Evolutionary conservation across 192 early-diverging fungal genomes (phyloP), one percentile per base, ranked within the genome.

Genomic region (Linnemannia zychae): DNA sequence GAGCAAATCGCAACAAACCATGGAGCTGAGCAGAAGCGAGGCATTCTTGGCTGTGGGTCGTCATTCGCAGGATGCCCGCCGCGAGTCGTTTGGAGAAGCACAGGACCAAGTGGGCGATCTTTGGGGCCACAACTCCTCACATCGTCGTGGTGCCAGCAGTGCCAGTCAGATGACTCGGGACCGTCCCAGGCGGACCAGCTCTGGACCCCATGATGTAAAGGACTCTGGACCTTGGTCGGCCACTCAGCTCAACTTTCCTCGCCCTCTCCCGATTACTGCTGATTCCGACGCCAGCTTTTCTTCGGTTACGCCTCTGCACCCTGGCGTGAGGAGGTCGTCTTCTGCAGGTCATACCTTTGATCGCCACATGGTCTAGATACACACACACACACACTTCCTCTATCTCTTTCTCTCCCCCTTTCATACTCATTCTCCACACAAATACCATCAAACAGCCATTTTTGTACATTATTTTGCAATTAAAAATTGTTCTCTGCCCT

Each of bases 91-190:
- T 68, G 60, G 66, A 18, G 83, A 85, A 36, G 78, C 34, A 1
- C 52, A 65, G 6, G 77, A 84, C 44, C 72, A 75, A 16, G 69
- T 79, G 0, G 70, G 78, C 0, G 83, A 79, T 15, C 69, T 72
- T 2, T 75, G 78, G 77, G 34, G 40, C n/a, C 38, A 33, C 20
- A 9, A 28, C 53, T n/a, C 12, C 53, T n/a, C 12, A 2, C 78
- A 79, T 37, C 77, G 60, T 53, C 77, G 83, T 31, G 78, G 76
- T 3, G 78, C 63, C 6, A 85, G 78, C 47, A 79, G 53, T 75
- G 73, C 69, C 7, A 79, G 83, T 57, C 77, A 79, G 4, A 46
- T 72, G 50, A 13, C 49, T 6, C 67, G 60, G 15, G 83, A 85
- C 13, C 63, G 69, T 34, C n/a, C 0, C 22, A 16, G 44, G 9